A percentile compares a stretch with the other conserved stretches of the same genome.
Conservation (phyloP, 768 basidiomycete species). For the Lepiota venenata region DNA sequence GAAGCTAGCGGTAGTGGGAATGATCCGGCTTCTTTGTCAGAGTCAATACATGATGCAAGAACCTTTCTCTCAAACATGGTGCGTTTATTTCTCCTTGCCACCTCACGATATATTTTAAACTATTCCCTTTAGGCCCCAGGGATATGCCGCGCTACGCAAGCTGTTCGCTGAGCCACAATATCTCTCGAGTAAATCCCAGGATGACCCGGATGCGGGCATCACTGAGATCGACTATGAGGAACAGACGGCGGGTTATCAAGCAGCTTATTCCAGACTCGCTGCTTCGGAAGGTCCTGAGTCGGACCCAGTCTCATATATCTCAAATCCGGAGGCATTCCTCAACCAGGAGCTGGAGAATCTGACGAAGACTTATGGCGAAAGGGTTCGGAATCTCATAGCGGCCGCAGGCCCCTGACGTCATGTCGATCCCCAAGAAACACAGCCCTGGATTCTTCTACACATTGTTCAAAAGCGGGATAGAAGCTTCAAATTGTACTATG, state of each 20-base stretch:
- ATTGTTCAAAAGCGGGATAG: not conserved
- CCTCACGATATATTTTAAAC: not conserved
- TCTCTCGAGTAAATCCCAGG: slow-evolving; percentile 40
- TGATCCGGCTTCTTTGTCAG: slow-evolving; percentile 76
- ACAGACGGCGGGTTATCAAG: slow-evolving; percentile 87
- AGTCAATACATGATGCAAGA: slow-evolving; percentile 66
- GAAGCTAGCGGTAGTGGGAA: slow-evolving; percentile 79
- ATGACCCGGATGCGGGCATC: slow-evolving; percentile 54
- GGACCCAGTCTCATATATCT: slow-evolving; percentile 63
- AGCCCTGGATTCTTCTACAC: not conserved
- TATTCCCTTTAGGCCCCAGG: slow-evolving; percentile 52
- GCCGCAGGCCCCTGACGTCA: slow-evolving; percentile 20
- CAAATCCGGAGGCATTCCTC: slow-evolving; percentile 52
- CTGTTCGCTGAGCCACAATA: slow-evolving; percentile 80
- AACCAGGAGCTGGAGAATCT: slow-evolving; percentile 42
- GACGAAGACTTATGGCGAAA: slow-evolving; percentile 30
- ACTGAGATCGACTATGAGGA: slow-evolving; percentile 90
- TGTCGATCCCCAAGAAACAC: not conserved
- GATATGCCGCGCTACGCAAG: slow-evolving; percentile 67
- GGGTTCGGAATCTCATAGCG: slow-evolving; percentile 33
- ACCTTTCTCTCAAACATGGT: slow-evolving; percentile 68
- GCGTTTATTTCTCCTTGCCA: slow-evolving; percentile 12
- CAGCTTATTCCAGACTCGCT: slow-evolving; percentile 88
- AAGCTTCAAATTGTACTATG: not conserved
- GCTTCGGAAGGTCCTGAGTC: slow-evolving; percentile 60